Evolutionary conservation across 2,329 filamentous ascomycete species (phyloP).

Genomic region (Fusarium graminum): DNA sequence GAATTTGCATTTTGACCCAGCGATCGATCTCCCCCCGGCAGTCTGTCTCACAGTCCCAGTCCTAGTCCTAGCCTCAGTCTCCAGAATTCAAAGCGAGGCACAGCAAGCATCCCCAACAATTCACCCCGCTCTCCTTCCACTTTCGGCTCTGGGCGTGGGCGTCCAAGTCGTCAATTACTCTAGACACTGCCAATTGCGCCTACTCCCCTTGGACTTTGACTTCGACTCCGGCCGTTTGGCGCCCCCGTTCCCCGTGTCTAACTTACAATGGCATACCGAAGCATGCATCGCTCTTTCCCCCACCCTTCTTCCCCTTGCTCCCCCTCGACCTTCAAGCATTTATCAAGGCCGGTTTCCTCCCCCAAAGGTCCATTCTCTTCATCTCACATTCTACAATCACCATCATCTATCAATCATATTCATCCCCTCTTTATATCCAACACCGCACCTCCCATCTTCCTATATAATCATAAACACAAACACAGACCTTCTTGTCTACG

Average conservation of each 20-base stretch:
- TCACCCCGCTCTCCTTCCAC: conserved; percentile 43
- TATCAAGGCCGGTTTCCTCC: conserved; percentile 40
- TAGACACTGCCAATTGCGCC: conserved; percentile 30
- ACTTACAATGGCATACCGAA: conserved; percentile 40
- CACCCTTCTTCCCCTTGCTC: conserved; percentile 41
- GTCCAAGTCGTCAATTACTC: conserved; percentile 32
- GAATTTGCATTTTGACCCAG: conserved; percentile 15
- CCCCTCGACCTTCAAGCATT: conserved; percentile 33
- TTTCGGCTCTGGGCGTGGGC: conserved; percentile 40
- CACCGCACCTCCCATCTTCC: conserved; percentile 4
- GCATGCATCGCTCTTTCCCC: conserved; percentile 39
- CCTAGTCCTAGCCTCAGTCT: conserved; percentile 11
- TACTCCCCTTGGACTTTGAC: conserved; percentile 13
- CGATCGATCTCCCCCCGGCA: conserved; percentile 44
- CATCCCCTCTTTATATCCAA: conserved; percentile 1
- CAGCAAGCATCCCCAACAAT: conserved; percentile 24
- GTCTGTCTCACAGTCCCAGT: conserved; percentile 7
- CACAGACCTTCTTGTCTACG: conserved; percentile 13
- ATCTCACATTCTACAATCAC: conserved; percentile 25
- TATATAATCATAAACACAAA: conserved; percentile 11
- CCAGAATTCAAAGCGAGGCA: conserved; percentile 21
- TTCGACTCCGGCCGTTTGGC: conserved; percentile 34
- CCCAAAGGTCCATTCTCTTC: conserved; percentile 26
- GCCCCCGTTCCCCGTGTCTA: conserved; percentile 30
- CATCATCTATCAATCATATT: conserved; percentile 9